Base-by-base conservation (phyloP, 2,329 filamentous ascomycete species). In the Raffaelea arxii region DNA sequence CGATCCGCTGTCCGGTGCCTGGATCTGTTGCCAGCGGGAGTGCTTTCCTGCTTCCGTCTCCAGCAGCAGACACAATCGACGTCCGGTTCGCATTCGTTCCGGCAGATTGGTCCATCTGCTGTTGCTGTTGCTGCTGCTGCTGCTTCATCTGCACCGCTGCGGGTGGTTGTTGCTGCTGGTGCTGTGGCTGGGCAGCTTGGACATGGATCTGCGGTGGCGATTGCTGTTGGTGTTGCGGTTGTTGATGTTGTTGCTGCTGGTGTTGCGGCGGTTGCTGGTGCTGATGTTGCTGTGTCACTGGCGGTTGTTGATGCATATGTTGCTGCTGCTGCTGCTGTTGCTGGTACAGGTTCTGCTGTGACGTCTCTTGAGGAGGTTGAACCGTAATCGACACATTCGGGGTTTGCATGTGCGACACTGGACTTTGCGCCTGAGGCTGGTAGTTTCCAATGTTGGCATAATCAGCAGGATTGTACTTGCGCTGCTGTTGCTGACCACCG, bases 1-100 rank as follows among this genome's bases (percentile, higher is more conserved):
- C 92, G 61, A 98, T 97, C 45, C 91, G 80, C 59, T 84, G 78
- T 25, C 86, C 86, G 48, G 83, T 88, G 36, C 86, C 85, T 3
- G 78, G 71, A 49, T 83, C 74, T 51, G 79, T 86, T 21, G 84
- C 84, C 41, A 79, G 70, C n/a, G 85, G 85, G 27, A 85, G 70
- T 23, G 79, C 71, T 65, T 83, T 85, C 58, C 68, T 66, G 12
- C 19, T 19, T 19, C n/a, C 21, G n/a, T 10, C 25, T 58, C 72
- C 55, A 27, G 67, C 55, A 27, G 66, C 55, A 35, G 65, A 61
- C n/a, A 60, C 57, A 2, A 62, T 57, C 41, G 32, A 36, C 6
- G 64, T 59, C 3, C 51, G 14, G 43, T 64, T 63, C 23, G 68
- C 63, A n/a, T n/a, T n/a, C n/a, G n/a, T n/a, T n/a, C n/a, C n/a